Conservation (phyloP, 192 early-diverging fungal genomes). For the Entomortierella beljakovae region DNA sequence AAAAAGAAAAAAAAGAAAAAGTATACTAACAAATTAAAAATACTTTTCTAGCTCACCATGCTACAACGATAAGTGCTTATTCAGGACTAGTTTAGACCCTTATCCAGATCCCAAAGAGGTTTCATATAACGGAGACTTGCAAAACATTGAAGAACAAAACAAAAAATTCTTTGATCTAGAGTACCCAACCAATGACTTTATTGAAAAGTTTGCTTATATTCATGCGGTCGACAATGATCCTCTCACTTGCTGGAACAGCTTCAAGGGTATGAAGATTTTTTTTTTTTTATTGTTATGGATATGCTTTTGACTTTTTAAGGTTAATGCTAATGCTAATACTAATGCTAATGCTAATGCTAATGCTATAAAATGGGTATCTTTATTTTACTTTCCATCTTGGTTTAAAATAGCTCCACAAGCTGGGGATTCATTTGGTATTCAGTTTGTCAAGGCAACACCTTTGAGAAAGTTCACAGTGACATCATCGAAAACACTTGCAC, state of each 20-base stretch:
- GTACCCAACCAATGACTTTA: conserved; percentile 53
- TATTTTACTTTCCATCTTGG: too few species aligned
- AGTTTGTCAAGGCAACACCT: conserved; percentile 48
- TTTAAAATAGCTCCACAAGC: conserved; percentile 10
- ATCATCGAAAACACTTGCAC: conserved; percentile 25
- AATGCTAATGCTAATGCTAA: too few species aligned
- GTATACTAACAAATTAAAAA: neutral
- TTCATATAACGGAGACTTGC: conserved; percentile 48
- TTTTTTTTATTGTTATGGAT: neutral
- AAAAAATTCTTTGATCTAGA: conserved; percentile 53
- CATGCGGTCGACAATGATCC: conserved; percentile 62
- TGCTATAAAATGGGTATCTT: too few species aligned
- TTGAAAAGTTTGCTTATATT: conserved; percentile 57
- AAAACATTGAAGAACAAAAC: conserved; percentile 58
- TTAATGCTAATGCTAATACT: too few species aligned
- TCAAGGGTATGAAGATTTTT: neutral
- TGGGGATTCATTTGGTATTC: conserved; percentile 65
- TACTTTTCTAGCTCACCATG: conserved; percentile 53
- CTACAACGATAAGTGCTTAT: conserved; percentile 64
- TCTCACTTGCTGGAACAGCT: conserved; percentile 65
- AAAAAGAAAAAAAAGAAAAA: neutral
- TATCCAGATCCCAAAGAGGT: conserved; percentile 59
- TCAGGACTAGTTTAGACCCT: conserved; percentile 62
- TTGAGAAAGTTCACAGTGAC: conserved; percentile 26
- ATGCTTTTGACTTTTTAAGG: too few species aligned